Evolutionary conservation across 2,329 filamentous ascomycete species (phyloP).

Genomic region (Pyricularia grisea): DNA sequence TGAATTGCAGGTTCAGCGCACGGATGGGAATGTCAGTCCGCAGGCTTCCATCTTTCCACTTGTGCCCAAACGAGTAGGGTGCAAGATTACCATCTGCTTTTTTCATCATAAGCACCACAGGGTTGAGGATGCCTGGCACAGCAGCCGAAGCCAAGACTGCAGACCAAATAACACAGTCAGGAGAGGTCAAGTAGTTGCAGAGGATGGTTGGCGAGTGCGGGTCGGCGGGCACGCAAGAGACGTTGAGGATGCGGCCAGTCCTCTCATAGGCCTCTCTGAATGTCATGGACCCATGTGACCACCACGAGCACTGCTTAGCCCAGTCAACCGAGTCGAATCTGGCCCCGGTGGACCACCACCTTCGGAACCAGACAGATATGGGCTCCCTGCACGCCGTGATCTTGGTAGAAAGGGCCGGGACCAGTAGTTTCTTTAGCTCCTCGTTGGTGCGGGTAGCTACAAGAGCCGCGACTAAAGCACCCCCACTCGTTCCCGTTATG

Average conservation of each 20-base stretch:
- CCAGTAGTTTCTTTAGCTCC: conserved; percentile 74
- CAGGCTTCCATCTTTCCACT: conserved; percentile 96
- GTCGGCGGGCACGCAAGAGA: conserved; percentile 91
- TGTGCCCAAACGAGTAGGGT: conserved; percentile 95
- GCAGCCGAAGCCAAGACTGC: conserved; percentile 91
- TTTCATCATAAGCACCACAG: conserved; percentile 89
- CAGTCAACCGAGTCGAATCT: conserved; percentile 91
- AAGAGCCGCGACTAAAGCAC: conserved; percentile 79
- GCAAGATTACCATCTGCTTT: conserved; percentile 64
- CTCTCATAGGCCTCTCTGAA: conserved; percentile 92
- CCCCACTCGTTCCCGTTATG: conserved; percentile 92
- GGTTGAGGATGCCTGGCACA: conserved; percentile 91
- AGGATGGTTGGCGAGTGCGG: conserved; percentile 88
- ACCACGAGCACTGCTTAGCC: conserved; percentile 81
- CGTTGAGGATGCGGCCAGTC: conserved; percentile 89
- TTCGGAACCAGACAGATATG: conserved; percentile 63
- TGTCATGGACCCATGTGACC: conserved; percentile 81
- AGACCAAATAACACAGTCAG: conserved; percentile 97
- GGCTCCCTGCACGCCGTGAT: conserved; percentile 81
- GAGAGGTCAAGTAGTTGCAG: conserved; percentile 89
- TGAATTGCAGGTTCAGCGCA: conserved; percentile 91
- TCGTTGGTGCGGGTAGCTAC: conserved; percentile 86
- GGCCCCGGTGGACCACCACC: conserved; percentile 90
- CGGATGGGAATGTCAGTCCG: conserved; percentile 94
- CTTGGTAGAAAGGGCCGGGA: conserved; percentile 75